Evolutionary conservation across 148 eudicot species (phyloP), one percentile per base, ranked within the genome.

Genomic region (Talinum fruticosum): DNA sequence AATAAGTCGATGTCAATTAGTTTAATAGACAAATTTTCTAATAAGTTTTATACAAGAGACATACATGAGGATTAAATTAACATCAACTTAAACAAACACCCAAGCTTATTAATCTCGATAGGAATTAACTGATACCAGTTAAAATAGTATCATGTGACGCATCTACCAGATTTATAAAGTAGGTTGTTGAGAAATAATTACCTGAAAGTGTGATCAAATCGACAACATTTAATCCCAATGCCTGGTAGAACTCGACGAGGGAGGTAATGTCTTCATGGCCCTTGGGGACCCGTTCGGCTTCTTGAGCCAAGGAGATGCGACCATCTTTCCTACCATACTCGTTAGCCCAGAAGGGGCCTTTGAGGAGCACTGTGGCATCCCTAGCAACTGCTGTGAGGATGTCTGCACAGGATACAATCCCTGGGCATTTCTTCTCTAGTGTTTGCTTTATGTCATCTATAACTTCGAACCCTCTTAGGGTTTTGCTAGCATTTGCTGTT

Each of bases 161-260:
- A n/a, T n/a, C n/a, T n/a, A n/a, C n/a, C n/a, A n/a, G n/a, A n/a
- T n/a, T n/a, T n/a, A n/a, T n/a, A n/a, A n/a, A n/a, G n/a, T n/a
- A n/a, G n/a, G n/a, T n/a, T n/a, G n/a, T n/a, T n/a, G n/a, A n/a
- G n/a, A n/a, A n/a, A n/a, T n/a, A 23, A 79, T 53, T 79, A 89
- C 97, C 98, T 76, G 98, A 93, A 79, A 93, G 98, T 21, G 87
- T 85, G 53, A 89, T 90, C 78, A 90, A 73, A 74, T 93, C 96
- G 16, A 90, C 81, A 0, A 86, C 49, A 71, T 75, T 86, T 75
- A 93, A 47, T 29, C 96, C 98, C 62, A 84, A 81, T 49, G 94
- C 90, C 32, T 93, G 96, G 82, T 80, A 93, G 71, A 91, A 86
- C 83, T 90, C 87, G 16, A 94, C 78, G 36, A 91, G 88, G 33